A percentile compares a stretch with the other conserved stretches of the same genome.
Evolutionary conservation across 2,329 filamentous ascomycete genomes (phyloP).

Genomic region (Apiospora koreana): DNA sequence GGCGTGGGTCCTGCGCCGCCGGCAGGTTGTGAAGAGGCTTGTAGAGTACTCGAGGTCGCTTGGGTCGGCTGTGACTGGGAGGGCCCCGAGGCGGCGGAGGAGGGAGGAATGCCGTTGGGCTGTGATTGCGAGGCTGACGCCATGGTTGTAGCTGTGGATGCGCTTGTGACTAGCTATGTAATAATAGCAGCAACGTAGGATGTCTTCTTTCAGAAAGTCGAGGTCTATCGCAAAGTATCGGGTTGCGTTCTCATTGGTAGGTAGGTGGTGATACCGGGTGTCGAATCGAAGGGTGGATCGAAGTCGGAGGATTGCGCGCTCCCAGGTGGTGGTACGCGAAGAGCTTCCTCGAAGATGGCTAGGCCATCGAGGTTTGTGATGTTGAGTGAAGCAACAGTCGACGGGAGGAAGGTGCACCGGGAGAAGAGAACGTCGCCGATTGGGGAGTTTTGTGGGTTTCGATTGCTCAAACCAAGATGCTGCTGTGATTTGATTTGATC

Average conservation of each 20-base stretch:
- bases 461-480: background rate
- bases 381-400: background rate
- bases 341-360: background rate
- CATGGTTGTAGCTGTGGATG: slow-evolving; percentile 25
- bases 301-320: slow-evolving; percentile 6
- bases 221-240: slow-evolving; percentile 21
- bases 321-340: background rate
- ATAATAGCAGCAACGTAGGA: background rate
- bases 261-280: background rate
- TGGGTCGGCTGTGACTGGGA: slow-evolving; percentile 31
- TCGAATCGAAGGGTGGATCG: background rate
- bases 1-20: slow-evolving; percentile 21
- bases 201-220: background rate
- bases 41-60: slow-evolving; percentile 35
- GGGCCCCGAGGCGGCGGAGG: slow-evolving; percentile 36
- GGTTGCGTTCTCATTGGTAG: background rate
- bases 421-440: background rate
- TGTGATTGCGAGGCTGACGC: slow-evolving; percentile 42
- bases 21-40: slow-evolving; percentile 26
- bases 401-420: background rate
- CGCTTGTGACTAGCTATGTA: background rate
- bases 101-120: slow-evolving; percentile 52
- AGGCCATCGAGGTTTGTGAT: slow-evolving; percentile 3
- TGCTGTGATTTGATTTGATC: background rate
- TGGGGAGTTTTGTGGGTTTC: background rate